Conservation (phyloP, 306 rosid genomes). For the Astragalus glycyphyllos region DNA sequence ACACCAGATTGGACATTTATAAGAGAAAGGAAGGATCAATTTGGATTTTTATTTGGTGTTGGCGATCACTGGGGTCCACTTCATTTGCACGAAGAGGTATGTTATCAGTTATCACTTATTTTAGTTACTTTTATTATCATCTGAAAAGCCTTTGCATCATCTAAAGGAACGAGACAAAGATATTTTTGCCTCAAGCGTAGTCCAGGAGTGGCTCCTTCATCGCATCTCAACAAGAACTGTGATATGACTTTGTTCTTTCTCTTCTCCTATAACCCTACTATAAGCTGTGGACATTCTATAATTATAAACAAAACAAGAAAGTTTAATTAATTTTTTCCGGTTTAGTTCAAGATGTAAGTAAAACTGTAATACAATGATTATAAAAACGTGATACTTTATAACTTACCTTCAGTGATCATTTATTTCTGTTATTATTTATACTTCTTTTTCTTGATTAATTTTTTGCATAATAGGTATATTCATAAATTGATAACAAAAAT, state of each 20-base stretch:
- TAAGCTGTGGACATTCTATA: not conserved
- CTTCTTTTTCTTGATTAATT: not conserved
- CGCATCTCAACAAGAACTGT: not conserved
- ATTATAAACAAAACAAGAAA: not conserved
- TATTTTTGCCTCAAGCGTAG: slow-evolving; percentile 18
- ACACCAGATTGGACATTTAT: slow-evolving; percentile 84
- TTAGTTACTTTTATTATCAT: slow-evolving; percentile 28
- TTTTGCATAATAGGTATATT: slow-evolving; percentile 2
- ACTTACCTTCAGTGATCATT: not conserved
- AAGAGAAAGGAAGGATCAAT: slow-evolving; percentile 61
- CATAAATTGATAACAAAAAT: slow-evolving; percentile 21
- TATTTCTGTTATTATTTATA: not conserved
- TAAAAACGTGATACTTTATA: not conserved
- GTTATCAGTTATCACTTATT: not conserved
- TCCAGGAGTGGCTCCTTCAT: slow-evolving; percentile 8
- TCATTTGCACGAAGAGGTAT: slow-evolving; percentile 85
- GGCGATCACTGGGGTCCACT: slow-evolving; percentile 97
- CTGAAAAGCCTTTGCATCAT: slow-evolving; percentile 32
- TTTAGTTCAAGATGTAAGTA: not conserved
- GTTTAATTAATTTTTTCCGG: not conserved
- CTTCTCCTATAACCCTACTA: slow-evolving; percentile 1
- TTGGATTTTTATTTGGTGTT: slow-evolving; percentile 76
- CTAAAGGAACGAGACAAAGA: not conserved
- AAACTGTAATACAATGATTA: slow-evolving; percentile 2
- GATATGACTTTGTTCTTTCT: not conserved